Conservation (phyloP, 352 stramenopile genomes). For the Phytophthora nicotianae region DNA sequence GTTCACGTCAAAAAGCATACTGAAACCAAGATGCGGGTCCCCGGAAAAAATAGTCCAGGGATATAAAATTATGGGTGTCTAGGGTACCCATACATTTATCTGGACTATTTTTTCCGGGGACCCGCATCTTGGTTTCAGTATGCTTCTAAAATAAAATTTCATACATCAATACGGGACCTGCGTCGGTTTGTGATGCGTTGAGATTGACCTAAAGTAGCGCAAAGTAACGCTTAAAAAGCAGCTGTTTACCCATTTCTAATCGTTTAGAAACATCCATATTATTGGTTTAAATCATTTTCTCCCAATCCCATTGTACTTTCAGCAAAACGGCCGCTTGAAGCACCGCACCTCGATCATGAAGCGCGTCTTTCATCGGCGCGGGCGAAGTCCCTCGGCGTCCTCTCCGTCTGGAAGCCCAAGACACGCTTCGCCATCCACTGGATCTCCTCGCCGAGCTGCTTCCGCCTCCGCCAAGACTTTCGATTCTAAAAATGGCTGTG, state of each 20-base stretch:
- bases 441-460: slow-evolving; percentile 17
- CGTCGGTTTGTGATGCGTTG: no score
- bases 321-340: slow-evolving; percentile 18
- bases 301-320: not conserved
- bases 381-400: slow-evolving; percentile 17
- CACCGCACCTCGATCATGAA: slow-evolving; percentile 43
- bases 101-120: no score
- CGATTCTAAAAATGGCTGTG: not conserved
- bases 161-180: no score
- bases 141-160: no score
- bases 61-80: no score
- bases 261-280: not conserved
- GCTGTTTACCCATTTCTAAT: not conserved
- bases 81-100: no score
- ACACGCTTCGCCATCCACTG: not conserved
- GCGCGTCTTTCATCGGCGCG: slow-evolving; percentile 56
- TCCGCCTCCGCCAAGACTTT: slow-evolving; percentile 16
- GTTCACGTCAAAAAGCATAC: no score
- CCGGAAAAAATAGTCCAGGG: no score
- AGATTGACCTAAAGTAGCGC: no score
- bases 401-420: slow-evolving; percentile 15
- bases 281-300: slow-evolving; percentile 5
- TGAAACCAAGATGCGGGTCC: no score
- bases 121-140: no score
- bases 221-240: no score